Evolutionary conservation across 768 basidiomycete genomes (phyloP).

Genomic region (Boletus patriciae): DNA sequence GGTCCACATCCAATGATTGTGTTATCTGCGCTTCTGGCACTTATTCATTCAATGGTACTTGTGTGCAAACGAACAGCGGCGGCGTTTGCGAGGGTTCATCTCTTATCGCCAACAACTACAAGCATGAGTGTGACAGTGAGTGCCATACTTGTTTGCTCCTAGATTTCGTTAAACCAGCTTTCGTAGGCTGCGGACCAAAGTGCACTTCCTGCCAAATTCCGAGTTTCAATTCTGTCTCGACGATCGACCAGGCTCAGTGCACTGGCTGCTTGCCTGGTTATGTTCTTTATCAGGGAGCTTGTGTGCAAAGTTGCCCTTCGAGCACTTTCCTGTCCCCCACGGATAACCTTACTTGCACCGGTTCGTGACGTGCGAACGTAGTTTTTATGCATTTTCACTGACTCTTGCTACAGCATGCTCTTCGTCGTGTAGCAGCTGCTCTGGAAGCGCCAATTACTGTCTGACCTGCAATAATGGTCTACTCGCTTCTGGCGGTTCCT

Average conservation of each 20-base stretch:
- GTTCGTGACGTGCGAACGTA: slow-evolving; percentile 42
- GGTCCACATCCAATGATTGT: slow-evolving; percentile 68
- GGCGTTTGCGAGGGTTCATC: slow-evolving; percentile 75
- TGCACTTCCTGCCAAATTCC: slow-evolving; percentile 78
- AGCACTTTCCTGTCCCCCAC: slow-evolving; percentile 71
- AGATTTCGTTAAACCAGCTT: not conserved
- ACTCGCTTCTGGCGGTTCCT: slow-evolving; percentile 71
- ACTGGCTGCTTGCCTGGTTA: slow-evolving; percentile 78
- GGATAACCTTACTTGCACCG: slow-evolving; percentile 71
- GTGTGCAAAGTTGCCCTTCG: slow-evolving; percentile 67
- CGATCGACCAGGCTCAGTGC: slow-evolving; percentile 64
- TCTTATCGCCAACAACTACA: slow-evolving; percentile 77
- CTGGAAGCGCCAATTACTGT: slow-evolving; percentile 66
- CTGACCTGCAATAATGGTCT: slow-evolving; percentile 66
- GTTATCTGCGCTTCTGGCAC: slow-evolving; percentile 62
- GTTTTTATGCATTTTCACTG: not conserved
- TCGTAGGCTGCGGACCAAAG: slow-evolving; percentile 74
- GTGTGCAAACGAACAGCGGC: slow-evolving; percentile 61
- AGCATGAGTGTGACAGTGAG: slow-evolving; percentile 79
- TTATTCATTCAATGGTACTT: slow-evolving; percentile 65
- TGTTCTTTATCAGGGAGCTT: slow-evolving; percentile 68
- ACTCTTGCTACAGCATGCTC: slow-evolving; percentile 53
- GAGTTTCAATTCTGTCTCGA: slow-evolving; percentile 68
- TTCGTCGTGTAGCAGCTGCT: slow-evolving; percentile 72
- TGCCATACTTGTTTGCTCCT: not conserved